Evolutionary conservation across 768 basidiomycete species (phyloP).

Genomic region (Hydnum rufescens): DNA sequence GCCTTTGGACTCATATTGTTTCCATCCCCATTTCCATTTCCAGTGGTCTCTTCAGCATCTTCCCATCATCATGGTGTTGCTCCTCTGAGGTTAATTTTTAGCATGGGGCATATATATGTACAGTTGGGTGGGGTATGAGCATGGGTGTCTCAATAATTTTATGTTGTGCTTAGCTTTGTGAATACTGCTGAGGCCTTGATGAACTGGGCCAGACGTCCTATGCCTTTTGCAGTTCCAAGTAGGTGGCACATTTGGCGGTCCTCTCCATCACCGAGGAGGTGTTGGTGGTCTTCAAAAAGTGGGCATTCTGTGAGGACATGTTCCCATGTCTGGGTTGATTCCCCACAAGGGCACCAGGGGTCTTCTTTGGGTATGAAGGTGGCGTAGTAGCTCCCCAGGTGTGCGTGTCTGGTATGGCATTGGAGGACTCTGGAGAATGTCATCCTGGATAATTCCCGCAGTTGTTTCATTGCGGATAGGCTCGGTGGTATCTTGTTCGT

Average conservation of each 20-base stretch:
- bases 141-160: no score
- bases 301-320: not conserved
- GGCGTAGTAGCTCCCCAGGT: not conserved
- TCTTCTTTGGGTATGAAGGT: not conserved
- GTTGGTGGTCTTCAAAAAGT: not conserved
- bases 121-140: no score
- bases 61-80: no score
- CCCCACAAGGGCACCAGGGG: not conserved
- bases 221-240: not conserved
- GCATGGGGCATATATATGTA: no score
- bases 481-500: not conserved
- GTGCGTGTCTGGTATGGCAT: no score
- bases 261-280: no score
- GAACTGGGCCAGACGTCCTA: not conserved
- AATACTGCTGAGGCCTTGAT: not conserved
- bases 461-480: not conserved
- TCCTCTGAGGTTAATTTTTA: no score
- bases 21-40: no score
- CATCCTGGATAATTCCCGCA: not conserved
- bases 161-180: no score
- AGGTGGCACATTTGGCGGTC: not conserved
- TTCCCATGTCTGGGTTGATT: not conserved
- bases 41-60: no score
- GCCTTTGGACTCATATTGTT: no score
- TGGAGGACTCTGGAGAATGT: not conserved